A percentile compares a stretch with the other conserved stretches of the same genome.
These are phyloP conservation scores for Neoboletus magnificus DNA, from an alignment of 768 basidiomycete species.

Conservation along the genomic window DNA sequence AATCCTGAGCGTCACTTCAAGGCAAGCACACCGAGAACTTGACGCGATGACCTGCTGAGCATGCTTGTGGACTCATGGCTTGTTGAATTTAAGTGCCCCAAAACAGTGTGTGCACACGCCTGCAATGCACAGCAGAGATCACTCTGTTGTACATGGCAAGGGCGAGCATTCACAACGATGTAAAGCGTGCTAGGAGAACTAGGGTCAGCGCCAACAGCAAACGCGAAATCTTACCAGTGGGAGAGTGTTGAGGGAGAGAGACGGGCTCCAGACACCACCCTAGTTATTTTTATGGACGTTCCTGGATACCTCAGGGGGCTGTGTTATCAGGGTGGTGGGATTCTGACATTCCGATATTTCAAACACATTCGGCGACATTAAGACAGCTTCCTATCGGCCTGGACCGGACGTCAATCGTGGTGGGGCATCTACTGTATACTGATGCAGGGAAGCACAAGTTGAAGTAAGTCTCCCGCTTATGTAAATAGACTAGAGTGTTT, in stretches of 20 bases:
- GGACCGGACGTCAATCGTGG: too few species aligned
- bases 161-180: conserved; percentile 17
- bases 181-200: conserved; percentile 9
- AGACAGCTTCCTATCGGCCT: neutral
- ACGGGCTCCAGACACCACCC: neutral
- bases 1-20: neutral
- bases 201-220: neutral
- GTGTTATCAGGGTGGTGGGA: neutral
- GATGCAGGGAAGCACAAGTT: too few species aligned
- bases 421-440: too few species aligned
- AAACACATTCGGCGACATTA: neutral
- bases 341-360: neutral
- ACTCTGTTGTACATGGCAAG: conserved; percentile 26
- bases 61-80: neutral
- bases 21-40: neutral
- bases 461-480: too few species aligned
- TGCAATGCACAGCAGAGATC: conserved; percentile 23
- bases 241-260: neutral
- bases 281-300: neutral
- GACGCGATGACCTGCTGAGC: too few species aligned
- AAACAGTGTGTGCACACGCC: conserved; percentile 22
- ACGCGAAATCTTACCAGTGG: neutral
- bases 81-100: neutral
- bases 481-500: too few species aligned
- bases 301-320: neutral